Evolutionary conservation across 345 rosid species (phyloP).

Genomic region (Schrenkiella parvula): DNA sequence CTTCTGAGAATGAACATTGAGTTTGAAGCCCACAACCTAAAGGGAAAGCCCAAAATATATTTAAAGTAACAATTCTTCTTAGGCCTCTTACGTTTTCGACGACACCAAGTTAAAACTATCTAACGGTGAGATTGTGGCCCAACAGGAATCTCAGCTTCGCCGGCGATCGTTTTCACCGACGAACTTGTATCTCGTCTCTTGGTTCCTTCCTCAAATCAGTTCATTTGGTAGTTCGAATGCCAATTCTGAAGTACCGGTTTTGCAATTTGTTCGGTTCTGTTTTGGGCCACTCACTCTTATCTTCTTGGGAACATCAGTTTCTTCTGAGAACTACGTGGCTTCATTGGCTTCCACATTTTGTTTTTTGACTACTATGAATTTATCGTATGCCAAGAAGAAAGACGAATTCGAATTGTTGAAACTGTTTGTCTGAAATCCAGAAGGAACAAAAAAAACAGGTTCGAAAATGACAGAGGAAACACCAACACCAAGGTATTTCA

Average conservation of each 20-base stretch:
- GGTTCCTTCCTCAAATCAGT: too few species aligned
- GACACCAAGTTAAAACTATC: background rate
- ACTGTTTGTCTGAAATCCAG: background rate
- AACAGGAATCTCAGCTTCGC: background rate
- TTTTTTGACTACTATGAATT: too few species aligned
- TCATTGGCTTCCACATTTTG: background rate
- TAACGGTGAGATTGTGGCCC: background rate
- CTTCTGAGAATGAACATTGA: background rate
- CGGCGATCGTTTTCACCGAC: too few species aligned
- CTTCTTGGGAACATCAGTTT: background rate
- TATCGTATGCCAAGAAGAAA: too few species aligned
- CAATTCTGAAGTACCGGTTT: background rate
- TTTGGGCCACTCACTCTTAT: background rate
- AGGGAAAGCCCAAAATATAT: background rate
- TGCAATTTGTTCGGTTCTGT: background rate
- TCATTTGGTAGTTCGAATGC: too few species aligned
- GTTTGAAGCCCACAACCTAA: background rate
- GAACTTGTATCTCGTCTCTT: too few species aligned
- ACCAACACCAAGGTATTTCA: background rate
- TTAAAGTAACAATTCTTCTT: background rate
- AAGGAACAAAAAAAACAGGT: background rate
- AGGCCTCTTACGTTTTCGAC: background rate
- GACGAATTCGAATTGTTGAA: background rate
- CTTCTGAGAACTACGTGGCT: constrained; percentile 21
- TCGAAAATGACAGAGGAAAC: constrained; percentile 18